A percentile compares a stretch with the other conserved stretches of the same genome.
phyloP scores from a whole-genome alignment of 1,284 basidiomycete genomes.

The Naganishia cerealis region DNA sequence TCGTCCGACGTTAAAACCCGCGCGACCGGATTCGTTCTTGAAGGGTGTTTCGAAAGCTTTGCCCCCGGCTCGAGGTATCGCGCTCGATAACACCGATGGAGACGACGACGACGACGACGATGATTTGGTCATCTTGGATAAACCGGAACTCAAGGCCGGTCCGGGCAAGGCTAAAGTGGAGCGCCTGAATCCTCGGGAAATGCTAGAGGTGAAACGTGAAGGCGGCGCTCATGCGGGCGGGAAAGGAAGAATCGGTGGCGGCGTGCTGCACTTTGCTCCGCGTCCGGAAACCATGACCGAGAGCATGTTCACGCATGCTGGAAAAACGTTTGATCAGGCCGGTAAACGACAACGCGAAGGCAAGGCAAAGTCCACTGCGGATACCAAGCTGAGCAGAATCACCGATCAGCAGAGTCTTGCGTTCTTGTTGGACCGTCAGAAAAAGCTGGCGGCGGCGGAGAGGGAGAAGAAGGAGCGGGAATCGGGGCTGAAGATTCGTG shows the following conservation, averaged over 20 bases:
- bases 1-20: neutral
- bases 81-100: neutral
- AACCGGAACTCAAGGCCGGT: neutral
- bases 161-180: neutral
- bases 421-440: slow-evolving; percentile 9
- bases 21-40: slow-evolving; percentile 12
- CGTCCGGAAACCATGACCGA: slow-evolving; percentile 14
- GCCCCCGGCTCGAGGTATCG: neutral
- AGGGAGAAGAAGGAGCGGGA: slow-evolving; percentile 25
- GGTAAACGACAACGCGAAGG: slow-evolving; percentile 23
- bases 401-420: slow-evolving; percentile 13
- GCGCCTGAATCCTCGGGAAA: slow-evolving; percentile 12
- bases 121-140: slow-evolving; percentile 23
- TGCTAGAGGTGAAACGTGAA: slow-evolving; percentile 25
- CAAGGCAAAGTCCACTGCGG: neutral
- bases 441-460: slow-evolving; percentile 13
- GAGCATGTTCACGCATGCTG: slow-evolving; percentile 27
- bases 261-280: slow-evolving; percentile 5
- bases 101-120: slow-evolving; percentile 10
- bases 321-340: slow-evolving; percentile 29
- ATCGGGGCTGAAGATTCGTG: slow-evolving; percentile 22
- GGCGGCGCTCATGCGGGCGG: neutral
- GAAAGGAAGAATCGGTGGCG: slow-evolving; percentile 5
- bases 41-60: slow-evolving; percentile 7
- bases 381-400: slow-evolving; percentile 16